Evolutionary conservation across 2,329 filamentous ascomycete genomes (phyloP), one percentile per base, ranked within the genome.

Genomic region (Periconia digitata): DNA sequence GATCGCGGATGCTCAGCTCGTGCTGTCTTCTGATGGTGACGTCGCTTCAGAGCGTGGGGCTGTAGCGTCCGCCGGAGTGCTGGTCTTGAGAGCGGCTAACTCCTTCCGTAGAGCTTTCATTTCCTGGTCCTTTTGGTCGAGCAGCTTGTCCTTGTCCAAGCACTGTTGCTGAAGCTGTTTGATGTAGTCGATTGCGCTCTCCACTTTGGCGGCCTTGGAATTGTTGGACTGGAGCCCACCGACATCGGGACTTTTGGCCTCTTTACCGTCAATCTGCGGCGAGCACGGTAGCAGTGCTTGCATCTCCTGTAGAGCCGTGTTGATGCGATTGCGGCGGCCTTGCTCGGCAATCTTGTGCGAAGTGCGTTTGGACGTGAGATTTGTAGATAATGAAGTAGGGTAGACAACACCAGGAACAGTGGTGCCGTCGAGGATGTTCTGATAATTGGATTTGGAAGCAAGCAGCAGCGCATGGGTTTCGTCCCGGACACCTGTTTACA

Each of bases 291-390:
- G 76, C 2, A 99, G 78, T 0, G 85, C 81, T 43, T 94, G 91
- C 70, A 99, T 96, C 69, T 96, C 88, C 60, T 92, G 90, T 18
- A 99, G 77, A 0, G 94, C 94, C 45, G 86, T 88, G 69, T 99
- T 99, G 73, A 99, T 97, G 40, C 94, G 85, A 67, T 99, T 97
- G 50, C 94, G 81, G 40, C 94, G 85, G 6, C 94, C 94, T 74
- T 99, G 94, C 73, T 99, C 94, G 16, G 94, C 94, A 57, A 99
- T 90, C 73, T 99, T 99, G 76, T 99, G 94, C 37, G 91, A 96
- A 2, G 94, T 97, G 44, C 92, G 87, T 76, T 99, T 99, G 3
- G 91, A 96, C 0, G 92, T 96, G 21, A 99, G 76, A 56, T 96
- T 96, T 18, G 92, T 95, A 6, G 92, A 95, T 36, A 99, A 79